Conservation (phyloP, 225 moss, liverwort and hornwort genomes). For the Polytrichum commune region DNA sequence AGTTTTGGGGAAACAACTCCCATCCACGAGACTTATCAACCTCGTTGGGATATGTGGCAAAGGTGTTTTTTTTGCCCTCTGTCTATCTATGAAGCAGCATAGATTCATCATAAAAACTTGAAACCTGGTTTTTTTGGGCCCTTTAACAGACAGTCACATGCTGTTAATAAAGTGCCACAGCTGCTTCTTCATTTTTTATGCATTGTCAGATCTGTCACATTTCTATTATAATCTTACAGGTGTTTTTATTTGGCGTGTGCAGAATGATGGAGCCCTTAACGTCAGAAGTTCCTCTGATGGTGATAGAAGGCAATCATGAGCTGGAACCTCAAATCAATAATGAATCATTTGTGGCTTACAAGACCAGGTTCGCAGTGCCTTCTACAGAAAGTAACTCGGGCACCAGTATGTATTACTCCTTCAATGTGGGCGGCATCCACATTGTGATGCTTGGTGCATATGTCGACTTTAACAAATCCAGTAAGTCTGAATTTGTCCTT, state of each 20-base stretch:
- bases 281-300: conserved; percentile 79
- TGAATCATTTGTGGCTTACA: conserved; percentile 65
- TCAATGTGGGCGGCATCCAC: conserved; percentile 88
- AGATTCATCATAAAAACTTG: no score
- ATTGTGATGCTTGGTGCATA: conserved; percentile 91
- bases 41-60: conserved; percentile 98
- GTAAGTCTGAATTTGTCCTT: conserved; percentile 21
- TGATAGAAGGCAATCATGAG: conserved; percentile 97
- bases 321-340: conserved; percentile 60
- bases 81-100: neutral
- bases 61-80: conserved; percentile 35
- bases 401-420: conserved; percentile 90
- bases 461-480: conserved; percentile 51
- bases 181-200: no score
- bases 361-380: conserved; percentile 83
- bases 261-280: conserved; percentile 88
- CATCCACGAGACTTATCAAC: conserved; percentile 92
- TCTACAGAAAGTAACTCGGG: conserved; percentile 70
- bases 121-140: no score
- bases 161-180: no score
- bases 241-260: conserved; percentile 6
- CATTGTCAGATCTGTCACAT: neutral
- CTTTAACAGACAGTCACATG: no score
- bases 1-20: conserved; percentile 70
- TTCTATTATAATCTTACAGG: neutral